phyloP scores from a whole-genome alignment of 306 rosid genomes.

The cucumber (Cucumis sativus) region DNA sequence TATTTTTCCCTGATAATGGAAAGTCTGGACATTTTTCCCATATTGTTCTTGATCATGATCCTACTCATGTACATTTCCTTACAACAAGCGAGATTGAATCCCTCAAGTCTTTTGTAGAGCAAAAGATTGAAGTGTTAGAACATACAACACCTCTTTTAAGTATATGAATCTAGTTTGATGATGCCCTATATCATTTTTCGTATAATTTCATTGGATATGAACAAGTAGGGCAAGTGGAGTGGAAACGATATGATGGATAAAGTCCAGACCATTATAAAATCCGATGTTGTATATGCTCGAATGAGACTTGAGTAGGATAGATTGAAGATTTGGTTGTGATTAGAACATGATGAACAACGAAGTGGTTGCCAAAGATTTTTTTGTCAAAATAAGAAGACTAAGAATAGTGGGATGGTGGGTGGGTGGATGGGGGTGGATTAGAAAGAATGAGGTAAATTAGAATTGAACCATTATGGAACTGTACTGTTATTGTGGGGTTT shows the following conservation, averaged over 20 bases:
- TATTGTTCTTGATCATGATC: not conserved
- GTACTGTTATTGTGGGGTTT: not conserved
- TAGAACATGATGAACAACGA: not conserved
- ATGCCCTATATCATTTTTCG: not conserved
- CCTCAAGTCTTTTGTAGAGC: not conserved
- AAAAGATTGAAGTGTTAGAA: not conserved
- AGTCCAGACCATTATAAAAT: not conserved
- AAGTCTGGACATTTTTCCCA: not conserved
- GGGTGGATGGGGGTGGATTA: not conserved
- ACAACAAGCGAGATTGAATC: not conserved
- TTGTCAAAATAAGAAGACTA: not conserved
- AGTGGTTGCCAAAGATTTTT: not conserved
- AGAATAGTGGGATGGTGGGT: not conserved
- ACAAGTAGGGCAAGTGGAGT: not conserved
- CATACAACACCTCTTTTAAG: not conserved
- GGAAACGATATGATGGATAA: not conserved
- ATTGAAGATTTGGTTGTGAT: not conserved
- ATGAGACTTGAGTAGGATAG: not conserved
- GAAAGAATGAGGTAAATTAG: not conserved
- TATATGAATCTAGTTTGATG: not conserved
- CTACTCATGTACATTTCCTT: not conserved
- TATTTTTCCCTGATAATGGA: not conserved
- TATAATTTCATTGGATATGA: not conserved
- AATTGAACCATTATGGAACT: not conserved
- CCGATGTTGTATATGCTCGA: not conserved